Conservation (phyloP, 139 green algal genomes). For the Tetradesmus lagerheimii region DNA sequence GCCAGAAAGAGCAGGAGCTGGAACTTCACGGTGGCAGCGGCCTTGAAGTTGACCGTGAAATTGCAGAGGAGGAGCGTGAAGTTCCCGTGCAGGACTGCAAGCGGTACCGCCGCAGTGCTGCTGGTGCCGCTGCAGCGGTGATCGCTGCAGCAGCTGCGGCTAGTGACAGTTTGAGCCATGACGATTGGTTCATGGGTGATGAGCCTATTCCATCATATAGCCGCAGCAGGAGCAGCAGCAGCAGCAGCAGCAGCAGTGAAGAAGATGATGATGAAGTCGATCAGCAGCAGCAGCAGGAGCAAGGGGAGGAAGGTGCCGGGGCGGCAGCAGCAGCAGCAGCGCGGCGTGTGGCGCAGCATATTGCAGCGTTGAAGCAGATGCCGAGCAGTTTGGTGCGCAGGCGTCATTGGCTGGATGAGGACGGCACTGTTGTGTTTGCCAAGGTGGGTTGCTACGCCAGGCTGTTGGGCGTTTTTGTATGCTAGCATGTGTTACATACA, state of each 20-base stretch:
- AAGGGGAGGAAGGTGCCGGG: neutral
- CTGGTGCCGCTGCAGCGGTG: neutral
- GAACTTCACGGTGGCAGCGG: too few species aligned
- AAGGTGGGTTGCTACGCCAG: too few species aligned
- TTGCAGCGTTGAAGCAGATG: too few species aligned
- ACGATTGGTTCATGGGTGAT: neutral
- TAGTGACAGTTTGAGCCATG: neutral
- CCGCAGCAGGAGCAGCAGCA: neutral
- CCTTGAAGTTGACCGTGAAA: neutral
- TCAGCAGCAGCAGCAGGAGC: neutral
- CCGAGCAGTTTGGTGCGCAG: too few species aligned
- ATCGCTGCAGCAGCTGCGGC: neutral
- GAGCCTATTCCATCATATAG: neutral
- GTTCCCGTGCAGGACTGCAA: neutral
- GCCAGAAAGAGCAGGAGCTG: too few species aligned
- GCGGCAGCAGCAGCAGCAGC: neutral
- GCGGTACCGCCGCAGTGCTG: neutral
- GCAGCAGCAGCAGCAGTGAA: neutral
- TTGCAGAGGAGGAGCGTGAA: neutral
- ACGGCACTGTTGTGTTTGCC: too few species aligned
- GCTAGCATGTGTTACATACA: too few species aligned
- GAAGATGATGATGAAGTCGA: neutral
- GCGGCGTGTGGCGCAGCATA: too few species aligned
- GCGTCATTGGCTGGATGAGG: too few species aligned
- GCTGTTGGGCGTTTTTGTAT: too few species aligned